Conservation (phyloP, 2,329 filamentous ascomycete genomes). For the Arthroderma uncinatum region DNA sequence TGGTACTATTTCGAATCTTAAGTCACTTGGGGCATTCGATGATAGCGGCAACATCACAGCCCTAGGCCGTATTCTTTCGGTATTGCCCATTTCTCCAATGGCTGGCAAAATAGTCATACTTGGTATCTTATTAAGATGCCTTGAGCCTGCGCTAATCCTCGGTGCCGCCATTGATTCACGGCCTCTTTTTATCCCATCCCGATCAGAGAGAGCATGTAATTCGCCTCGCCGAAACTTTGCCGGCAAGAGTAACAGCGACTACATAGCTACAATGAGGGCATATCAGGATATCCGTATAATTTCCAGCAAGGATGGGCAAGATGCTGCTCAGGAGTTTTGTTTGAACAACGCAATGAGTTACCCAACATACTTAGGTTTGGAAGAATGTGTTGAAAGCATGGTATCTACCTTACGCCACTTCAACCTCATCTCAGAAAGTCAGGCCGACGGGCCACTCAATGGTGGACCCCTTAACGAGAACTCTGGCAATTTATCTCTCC, state of each 20-base stretch:
- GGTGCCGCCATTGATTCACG: conserved; percentile 27
- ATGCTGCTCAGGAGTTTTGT: conserved; percentile 23
- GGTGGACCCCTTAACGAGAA: conserved; percentile 34
- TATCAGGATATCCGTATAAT: conserved; percentile 30
- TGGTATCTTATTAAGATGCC: conserved; percentile 42
- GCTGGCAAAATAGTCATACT: conserved; percentile 42
- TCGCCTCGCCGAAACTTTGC: conserved; percentile 22
- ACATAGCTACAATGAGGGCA: conserved; percentile 37
- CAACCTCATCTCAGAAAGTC: conserved; percentile 23
- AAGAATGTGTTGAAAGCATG: conserved; percentile 29
- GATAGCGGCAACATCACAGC: conserved; percentile 34
- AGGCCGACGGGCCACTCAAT: conserved; percentile 18
- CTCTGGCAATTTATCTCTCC: conserved; percentile 32
- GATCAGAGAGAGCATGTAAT: conserved; percentile 11
- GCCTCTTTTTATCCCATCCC: conserved; percentile 23
- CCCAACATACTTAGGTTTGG: conserved; percentile 27
- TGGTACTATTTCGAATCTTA: conserved; percentile 30
- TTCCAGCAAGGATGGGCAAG: conserved; percentile 22
- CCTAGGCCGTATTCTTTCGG: conserved; percentile 37
- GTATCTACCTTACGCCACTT: conserved; percentile 28
- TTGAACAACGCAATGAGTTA: conserved; percentile 26
- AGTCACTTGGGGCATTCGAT: conserved; percentile 35
- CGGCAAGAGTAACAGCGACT: conserved; percentile 34
- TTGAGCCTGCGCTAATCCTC: conserved; percentile 41
- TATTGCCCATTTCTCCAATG: conserved; percentile 35